These are phyloP conservation scores for Nosema muscidifuracis DNA, from an alignment of 371 early-diverging fungal species.

Conservation along the genomic window DNA sequence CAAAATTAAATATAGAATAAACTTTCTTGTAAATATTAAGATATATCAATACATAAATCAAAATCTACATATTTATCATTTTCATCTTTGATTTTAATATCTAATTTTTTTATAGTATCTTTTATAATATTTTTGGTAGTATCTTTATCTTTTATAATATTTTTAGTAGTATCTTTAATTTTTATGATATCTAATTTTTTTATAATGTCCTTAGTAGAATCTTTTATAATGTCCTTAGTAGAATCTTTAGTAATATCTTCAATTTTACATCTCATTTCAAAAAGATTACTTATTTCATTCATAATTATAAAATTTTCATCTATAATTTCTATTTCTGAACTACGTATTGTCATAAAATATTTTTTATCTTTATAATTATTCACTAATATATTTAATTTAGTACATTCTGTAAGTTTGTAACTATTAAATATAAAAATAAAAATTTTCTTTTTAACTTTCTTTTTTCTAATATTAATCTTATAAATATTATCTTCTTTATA, in stretches of 20 bases:
- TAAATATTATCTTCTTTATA: not conserved
- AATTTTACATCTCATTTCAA: conserved; percentile 5
- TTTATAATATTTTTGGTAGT: too few relatives aligned
- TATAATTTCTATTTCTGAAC: not conserved
- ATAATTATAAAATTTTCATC: not conserved
- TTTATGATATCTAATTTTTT: too few relatives aligned
- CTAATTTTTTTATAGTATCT: too few relatives aligned
- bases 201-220: too few relatives aligned
- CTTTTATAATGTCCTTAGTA: too few relatives aligned
- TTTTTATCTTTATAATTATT: not conserved
- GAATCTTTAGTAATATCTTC: not conserved
- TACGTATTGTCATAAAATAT: not conserved
- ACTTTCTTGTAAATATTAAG: not conserved
- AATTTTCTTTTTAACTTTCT: not conserved
- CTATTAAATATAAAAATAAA: conserved; percentile 5
- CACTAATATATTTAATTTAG: not conserved
- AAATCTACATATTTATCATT: not conserved
- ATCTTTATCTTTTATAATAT: too few relatives aligned
- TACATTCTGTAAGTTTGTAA: not conserved
- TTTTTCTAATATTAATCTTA: not conserved
- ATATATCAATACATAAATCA: not conserved
- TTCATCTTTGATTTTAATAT: not conserved
- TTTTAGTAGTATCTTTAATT: too few relatives aligned
- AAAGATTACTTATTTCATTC: not conserved
- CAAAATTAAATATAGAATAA: too few relatives aligned